A percentile compares a stretch with the other conserved stretches of the same genome.
Evolutionary conservation across 2,329 filamentous ascomycete genomes (phyloP).

Genomic region (Ophiostoma australiae): DNA sequence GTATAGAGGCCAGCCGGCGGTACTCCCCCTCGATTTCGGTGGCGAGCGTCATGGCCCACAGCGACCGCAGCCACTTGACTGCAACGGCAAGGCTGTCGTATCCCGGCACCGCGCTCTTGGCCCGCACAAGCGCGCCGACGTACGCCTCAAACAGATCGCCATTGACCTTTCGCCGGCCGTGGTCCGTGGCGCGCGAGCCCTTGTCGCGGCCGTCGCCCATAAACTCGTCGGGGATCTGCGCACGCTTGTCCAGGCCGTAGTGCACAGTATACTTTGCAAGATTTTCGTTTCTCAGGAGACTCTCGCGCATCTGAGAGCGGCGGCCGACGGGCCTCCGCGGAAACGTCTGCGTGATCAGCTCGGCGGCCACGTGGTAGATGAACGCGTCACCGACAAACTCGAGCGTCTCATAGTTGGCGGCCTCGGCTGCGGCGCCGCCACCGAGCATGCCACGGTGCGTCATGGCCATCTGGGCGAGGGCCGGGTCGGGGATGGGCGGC

Average conservation of each 20-base stretch:
- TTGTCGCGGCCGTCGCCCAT: constrained; percentile 33
- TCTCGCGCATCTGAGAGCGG: constrained; percentile 70
- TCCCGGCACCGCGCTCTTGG: constrained; percentile 30
- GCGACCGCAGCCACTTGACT: constrained; percentile 64
- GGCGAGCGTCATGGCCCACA: constrained; percentile 66
- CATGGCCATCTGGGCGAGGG: constrained; percentile 59
- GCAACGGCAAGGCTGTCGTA: constrained; percentile 55
- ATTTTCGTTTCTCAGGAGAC: constrained; percentile 74
- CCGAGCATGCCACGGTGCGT: constrained; percentile 53
- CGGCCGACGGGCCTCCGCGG: constrained; percentile 60
- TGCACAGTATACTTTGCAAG: constrained; percentile 62
- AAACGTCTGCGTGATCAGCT: constrained; percentile 68
- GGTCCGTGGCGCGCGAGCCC: constrained; percentile 43
- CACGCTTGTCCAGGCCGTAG: constrained; percentile 65
- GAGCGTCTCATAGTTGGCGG: constrained; percentile 68
- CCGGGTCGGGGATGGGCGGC: constrained; percentile 55
- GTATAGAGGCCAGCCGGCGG: constrained; percentile 18
- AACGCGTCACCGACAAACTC: constrained; percentile 86
- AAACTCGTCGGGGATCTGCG: constrained; percentile 52
- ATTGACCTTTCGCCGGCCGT: constrained; percentile 63
- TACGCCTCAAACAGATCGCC: constrained; percentile 92
- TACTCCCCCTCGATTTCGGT: constrained; percentile 48
- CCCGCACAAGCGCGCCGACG: constrained; percentile 70
- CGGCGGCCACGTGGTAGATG: constrained; percentile 67
- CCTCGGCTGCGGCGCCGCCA: constrained; percentile 22